A percentile compares a stretch with the other conserved stretches of the same genome.
Evolutionary conservation across 2,329 filamentous ascomycete species (phyloP).

Genomic region (Diaporthe helianthi): DNA sequence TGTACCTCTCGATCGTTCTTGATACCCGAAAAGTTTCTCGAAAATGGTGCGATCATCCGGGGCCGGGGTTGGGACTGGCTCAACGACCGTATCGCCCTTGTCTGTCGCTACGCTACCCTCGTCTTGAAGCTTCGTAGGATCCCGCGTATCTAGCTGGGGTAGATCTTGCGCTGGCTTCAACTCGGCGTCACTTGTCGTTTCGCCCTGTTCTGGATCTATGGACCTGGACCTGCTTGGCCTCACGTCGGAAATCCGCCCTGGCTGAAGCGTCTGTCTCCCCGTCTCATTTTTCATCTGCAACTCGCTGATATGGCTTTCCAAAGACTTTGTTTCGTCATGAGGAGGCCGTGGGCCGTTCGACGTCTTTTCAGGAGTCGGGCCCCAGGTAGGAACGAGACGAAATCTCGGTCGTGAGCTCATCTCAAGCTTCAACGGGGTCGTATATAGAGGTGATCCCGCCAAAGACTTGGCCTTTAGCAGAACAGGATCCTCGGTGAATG

Average conservation of each 20-base stretch:
- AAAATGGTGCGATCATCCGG: conserved; percentile 25
- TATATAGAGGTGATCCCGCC: not conserved
- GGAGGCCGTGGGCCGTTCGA: no score
- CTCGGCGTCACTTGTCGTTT: not conserved
- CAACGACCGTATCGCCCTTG: not conserved
- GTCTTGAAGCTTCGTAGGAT: not conserved
- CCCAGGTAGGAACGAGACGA: not conserved
- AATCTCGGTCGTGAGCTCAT: conserved; percentile 1
- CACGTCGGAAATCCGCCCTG: not conserved
- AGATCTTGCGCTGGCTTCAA: not conserved
- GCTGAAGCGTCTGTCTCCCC: not conserved
- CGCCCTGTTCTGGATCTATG: not conserved
- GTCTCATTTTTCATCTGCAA: not conserved
- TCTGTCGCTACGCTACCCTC: not conserved
- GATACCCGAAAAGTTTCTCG: conserved; percentile 20
- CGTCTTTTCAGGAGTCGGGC: not conserved
- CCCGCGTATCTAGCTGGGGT: not conserved
- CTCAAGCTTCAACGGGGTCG: not conserved
- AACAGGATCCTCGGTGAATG: conserved; percentile 4
- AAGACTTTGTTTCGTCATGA: not conserved
- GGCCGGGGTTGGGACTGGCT: not conserved
- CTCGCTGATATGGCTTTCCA: not conserved
- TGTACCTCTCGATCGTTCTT: not conserved
- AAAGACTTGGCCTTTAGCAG: conserved; percentile 6
- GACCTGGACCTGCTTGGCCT: not conserved